Base-by-base conservation (phyloP, 1,284 basidiomycete species). In the Gomphus sp. region DNA sequence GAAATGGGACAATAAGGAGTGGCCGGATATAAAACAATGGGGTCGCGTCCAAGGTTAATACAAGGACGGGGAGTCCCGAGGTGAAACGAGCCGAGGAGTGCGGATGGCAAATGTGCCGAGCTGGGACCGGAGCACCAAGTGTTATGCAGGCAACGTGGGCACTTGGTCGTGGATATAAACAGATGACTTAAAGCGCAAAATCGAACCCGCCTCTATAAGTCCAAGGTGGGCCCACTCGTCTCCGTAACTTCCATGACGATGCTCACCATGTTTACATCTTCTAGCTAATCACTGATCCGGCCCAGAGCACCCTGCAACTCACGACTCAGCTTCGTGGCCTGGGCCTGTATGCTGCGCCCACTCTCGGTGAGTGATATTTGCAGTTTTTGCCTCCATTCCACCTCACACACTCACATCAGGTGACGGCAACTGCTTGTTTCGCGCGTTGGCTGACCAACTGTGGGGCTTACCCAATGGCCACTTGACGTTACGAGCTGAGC, bases 391-490 rank as follows among this genome's bases (percentile, higher is more conserved):
- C 41, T 53, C 31, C 12, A 1, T 18, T 25, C 39, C 25, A 5
- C 14, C 52, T 53, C 18, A 53, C 51, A 52, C n/a, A 25, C 25
- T 4, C 16, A 8, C 8, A 14, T 6, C 54, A 55, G 54, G 90
- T 52, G 91, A 93, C 70, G 91, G 91, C 54, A 93, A 93, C 72
- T 93, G 91, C 72, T 80, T 93, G 59, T 93, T 93, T 71, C 85
- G 90, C 53, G 86, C 88, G 1, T 76, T 91, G 58, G 84, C 84
- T 54, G 87, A 90, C 71, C 89, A 96, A 71, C 76, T 93, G 33
- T 85, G 89, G 66, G 93, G 93, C 59, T 79, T 84, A 2, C 82
- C 87, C 10, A 78, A 81, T 33, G 76, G 80, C 60, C 92, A 96
- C 66, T 72, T 77, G 36, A 77, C 81, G 59, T 77, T 96, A 25